Evolutionary conservation across 2,329 filamentous ascomycete genomes (phyloP).

Genomic region (Colletotrichum liaoningense): DNA sequence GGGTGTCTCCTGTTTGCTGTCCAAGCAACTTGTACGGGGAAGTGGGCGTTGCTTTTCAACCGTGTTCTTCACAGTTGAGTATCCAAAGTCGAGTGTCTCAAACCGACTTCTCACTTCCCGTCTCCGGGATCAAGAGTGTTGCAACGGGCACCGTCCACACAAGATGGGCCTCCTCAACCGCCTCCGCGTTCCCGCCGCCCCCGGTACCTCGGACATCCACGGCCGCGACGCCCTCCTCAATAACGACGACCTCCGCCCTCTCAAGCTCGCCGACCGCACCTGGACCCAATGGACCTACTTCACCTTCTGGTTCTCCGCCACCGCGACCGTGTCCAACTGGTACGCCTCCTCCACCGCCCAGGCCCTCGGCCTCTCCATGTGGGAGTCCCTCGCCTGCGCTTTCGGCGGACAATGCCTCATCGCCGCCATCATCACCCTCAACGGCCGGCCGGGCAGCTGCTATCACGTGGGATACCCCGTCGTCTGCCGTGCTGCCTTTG

Average conservation of each 20-base stretch:
- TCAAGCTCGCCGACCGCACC: slow-evolving; percentile 51
- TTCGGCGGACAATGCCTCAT: slow-evolving; percentile 55
- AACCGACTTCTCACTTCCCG: neutral
- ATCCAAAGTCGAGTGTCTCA: too few relatives aligned
- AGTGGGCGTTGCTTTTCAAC: neutral
- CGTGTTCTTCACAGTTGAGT: neutral
- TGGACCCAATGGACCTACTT: slow-evolving; percentile 54
- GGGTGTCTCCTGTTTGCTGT: neutral
- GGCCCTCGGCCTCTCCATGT: slow-evolving; percentile 58
- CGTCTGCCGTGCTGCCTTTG: slow-evolving; percentile 54
- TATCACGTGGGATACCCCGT: slow-evolving; percentile 58
- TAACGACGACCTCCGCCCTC: slow-evolving; percentile 54
- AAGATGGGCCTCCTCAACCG: slow-evolving; percentile 26
- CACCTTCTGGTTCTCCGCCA: slow-evolving; percentile 55
- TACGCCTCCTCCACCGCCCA: slow-evolving; percentile 53
- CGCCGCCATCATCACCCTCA: slow-evolving; percentile 53
- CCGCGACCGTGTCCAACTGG: slow-evolving; percentile 51
- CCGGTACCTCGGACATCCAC: slow-evolving; percentile 32
- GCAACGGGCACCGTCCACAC: too few relatives aligned
- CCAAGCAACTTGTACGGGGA: neutral
- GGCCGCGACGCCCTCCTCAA: slow-evolving; percentile 47
- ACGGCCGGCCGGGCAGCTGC: slow-evolving; percentile 53
- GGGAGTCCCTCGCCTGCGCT: slow-evolving; percentile 57
- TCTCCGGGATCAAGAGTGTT: neutral
- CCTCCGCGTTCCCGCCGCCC: slow-evolving; percentile 22